These are phyloP conservation scores for Tuber microsphaerosporum DNA, from an alignment of 495 filamentous ascomycete genomes.

Conservation along the genomic window DNA sequence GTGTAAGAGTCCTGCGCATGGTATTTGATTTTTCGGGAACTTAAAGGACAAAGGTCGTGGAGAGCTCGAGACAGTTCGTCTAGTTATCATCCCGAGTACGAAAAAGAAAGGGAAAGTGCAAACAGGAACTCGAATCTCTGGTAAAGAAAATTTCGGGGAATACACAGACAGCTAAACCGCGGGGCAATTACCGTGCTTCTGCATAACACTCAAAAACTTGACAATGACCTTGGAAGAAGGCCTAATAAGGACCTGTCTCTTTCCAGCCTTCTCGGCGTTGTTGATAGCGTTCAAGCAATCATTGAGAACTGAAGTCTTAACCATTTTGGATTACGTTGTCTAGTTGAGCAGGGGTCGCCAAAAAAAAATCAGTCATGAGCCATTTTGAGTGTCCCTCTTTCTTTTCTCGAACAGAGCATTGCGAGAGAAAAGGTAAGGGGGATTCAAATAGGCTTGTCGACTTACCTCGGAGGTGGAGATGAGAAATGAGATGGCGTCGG, in stretches of 20 bases:
- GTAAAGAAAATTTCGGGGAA: neutral
- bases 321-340: constrained; percentile 96
- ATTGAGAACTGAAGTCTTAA: constrained; percentile 96
- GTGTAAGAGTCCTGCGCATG: constrained; percentile 84
- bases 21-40: constrained; percentile 79
- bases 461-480: constrained; percentile 23
- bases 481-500: constrained; percentile 14
- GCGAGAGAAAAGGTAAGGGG: constrained; percentile 41
- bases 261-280: constrained; percentile 98
- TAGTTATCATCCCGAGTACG: constrained; percentile 96
- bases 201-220: constrained; percentile 98
- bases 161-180: constrained; percentile 25
- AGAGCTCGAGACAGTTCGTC: constrained; percentile 70
- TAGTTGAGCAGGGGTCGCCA: constrained; percentile 47
- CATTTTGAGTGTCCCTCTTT: constrained; percentile 44
- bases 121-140: neutral
- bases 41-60: constrained; percentile 98
- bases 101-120: neutral
- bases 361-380: constrained; percentile 36
- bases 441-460: constrained; percentile 41
- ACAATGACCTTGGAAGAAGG: constrained; percentile 98
- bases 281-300: constrained; percentile 99
- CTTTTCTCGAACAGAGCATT: constrained; percentile 34
- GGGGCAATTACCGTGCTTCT: constrained; percentile 82
- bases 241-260: constrained; percentile 94